Evolutionary conservation across 805 yeast species (phyloP).

Genomic region (Danielia oregonensis): DNA sequence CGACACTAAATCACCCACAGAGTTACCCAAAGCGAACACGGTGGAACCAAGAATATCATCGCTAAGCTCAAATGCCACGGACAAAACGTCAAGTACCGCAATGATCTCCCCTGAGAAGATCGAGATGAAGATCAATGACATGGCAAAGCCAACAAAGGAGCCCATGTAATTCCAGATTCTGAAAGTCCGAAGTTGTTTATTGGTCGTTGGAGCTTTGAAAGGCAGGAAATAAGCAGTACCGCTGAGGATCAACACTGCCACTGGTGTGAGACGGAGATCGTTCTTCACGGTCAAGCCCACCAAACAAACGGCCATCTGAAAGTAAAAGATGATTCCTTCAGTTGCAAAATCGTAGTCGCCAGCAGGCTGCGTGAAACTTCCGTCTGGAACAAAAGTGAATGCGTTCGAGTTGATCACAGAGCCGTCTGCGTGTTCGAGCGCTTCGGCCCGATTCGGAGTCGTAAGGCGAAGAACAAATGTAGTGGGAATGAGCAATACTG

Average conservation of each 20-base stretch:
- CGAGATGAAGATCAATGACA: constrained; percentile 68
- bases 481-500: constrained; percentile 8
- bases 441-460: constrained; percentile 15
- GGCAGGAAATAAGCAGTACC: constrained; percentile 2
- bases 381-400: constrained; percentile 10
- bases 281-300: constrained; percentile 1
- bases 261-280: no score
- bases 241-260: neutral
- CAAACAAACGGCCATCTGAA: constrained; percentile 8
- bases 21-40: constrained; percentile 87
- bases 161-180: constrained; percentile 17
- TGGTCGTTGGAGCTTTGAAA: constrained; percentile 2
- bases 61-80: constrained; percentile 56
- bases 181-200: constrained; percentile 7
- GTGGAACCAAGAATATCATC: constrained; percentile 86
- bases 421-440: constrained; percentile 8
- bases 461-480: constrained; percentile 12
- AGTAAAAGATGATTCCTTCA: constrained; percentile 7
- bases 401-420: constrained; percentile 7
- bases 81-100: constrained; percentile 55
- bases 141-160: constrained; percentile 58
- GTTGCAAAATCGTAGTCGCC: constrained; percentile 4
- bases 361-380: neutral
- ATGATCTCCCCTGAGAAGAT: constrained; percentile 69
- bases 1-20: constrained; percentile 84